phyloP scores from a whole-genome alignment of 1,284 basidiomycete genomes.

The Trametes polyzona region DNA sequence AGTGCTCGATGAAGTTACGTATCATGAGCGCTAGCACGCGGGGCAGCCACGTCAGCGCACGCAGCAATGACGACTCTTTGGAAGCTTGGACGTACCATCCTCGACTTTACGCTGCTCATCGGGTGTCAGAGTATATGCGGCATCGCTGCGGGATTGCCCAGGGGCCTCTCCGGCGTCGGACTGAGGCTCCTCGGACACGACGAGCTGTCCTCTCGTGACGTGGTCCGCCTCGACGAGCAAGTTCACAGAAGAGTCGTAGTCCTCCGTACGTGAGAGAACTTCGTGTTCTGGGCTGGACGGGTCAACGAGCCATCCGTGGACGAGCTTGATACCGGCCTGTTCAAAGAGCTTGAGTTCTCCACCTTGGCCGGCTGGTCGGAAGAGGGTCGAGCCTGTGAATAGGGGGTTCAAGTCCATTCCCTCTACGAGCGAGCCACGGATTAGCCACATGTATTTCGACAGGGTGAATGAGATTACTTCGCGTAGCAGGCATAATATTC shows the following conservation, averaged over 20 bases:
- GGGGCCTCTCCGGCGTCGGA: slow-evolving; percentile 6
- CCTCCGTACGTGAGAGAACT: slow-evolving; percentile 55
- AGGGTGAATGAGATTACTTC: slow-evolving; percentile 52
- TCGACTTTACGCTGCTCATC: slow-evolving; percentile 64
- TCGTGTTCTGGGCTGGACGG: slow-evolving; percentile 63
- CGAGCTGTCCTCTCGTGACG: slow-evolving; percentile 63
- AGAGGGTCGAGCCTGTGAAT: slow-evolving; percentile 71
- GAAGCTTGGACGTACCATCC: slow-evolving; percentile 57
- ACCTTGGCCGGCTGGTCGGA: slow-evolving; percentile 61
- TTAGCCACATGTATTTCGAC: neutral
- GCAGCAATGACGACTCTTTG: too few species aligned
- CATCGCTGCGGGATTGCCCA: slow-evolving; percentile 8
- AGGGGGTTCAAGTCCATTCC: slow-evolving; percentile 87
- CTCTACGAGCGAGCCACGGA: slow-evolving; percentile 44
- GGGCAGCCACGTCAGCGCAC: neutral
- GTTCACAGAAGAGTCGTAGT: slow-evolving; percentile 75
- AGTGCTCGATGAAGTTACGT: slow-evolving; percentile 71
- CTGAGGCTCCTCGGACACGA: slow-evolving; percentile 41
- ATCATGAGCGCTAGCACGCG: slow-evolving; percentile 62
- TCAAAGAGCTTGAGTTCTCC: slow-evolving; percentile 85
- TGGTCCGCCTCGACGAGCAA: slow-evolving; percentile 80
- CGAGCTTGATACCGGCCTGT: slow-evolving; percentile 79
- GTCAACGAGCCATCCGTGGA: slow-evolving; percentile 94
- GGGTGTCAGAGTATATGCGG: slow-evolving; percentile 41
- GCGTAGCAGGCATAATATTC: slow-evolving; percentile 81